Evolutionary conservation across 768 basidiomycete genomes (phyloP).

Genomic region (Mycena amicta): DNA sequence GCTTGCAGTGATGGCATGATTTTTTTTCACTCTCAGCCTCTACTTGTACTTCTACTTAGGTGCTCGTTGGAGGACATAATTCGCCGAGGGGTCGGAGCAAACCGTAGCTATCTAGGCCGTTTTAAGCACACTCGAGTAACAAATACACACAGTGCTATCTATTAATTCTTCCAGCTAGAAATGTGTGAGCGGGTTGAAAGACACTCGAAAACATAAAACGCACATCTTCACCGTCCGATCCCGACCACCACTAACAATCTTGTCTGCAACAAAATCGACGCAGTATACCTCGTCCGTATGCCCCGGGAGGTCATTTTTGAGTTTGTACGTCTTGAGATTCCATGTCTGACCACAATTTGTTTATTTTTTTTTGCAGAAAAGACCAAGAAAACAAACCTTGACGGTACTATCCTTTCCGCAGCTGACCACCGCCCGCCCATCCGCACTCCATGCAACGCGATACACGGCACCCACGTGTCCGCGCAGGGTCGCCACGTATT

Average conservation of each 20-base stretch:
- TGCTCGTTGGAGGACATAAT: too few relatives aligned
- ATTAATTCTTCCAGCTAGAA: constrained; percentile 29
- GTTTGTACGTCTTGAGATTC: constrained; percentile 96
- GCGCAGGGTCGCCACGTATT: constrained; percentile 87
- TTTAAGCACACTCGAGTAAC: too few relatives aligned
- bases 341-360: constrained; percentile 66
- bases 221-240: constrained; percentile 94
- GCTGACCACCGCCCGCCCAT: constrained; percentile 87
- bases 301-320: constrained; percentile 91
- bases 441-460: constrained; percentile 92
- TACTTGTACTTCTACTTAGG: too few relatives aligned
- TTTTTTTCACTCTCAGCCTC: too few relatives aligned
- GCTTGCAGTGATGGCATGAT: too few relatives aligned
- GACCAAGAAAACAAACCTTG: constrained; percentile 61
- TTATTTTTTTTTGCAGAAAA: neutral
- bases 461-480: constrained; percentile 97
- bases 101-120: too few relatives aligned
- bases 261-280: constrained; percentile 98
- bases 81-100: too few relatives aligned
- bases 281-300: constrained; percentile 99
- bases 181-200: neutral
- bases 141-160: too few relatives aligned
- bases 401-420: constrained; percentile 96
- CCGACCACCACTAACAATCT: constrained; percentile 95
- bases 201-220: constrained; percentile 34